Conservation (phyloP, 1,139 yeast genomes). For the Saccharomyces hybrid region DNA sequence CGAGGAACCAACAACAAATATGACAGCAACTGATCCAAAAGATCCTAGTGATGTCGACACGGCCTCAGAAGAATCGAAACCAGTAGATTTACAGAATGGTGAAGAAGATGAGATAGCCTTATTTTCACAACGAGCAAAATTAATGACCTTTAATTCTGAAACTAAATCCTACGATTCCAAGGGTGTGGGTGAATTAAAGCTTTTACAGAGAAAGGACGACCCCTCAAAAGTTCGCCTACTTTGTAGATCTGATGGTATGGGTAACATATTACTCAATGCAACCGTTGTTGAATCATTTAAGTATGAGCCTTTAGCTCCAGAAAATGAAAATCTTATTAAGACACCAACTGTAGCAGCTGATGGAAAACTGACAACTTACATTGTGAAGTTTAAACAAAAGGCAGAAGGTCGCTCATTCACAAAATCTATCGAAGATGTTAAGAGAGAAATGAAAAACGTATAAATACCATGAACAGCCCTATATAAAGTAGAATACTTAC, state of each 20-base stretch:
- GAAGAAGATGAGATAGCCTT: slow-evolving; percentile 72
- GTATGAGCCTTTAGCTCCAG: slow-evolving; percentile 43
- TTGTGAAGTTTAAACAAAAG: slow-evolving; percentile 63
- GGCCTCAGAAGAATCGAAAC: slow-evolving; percentile 42
- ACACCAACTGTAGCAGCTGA: slow-evolving; percentile 48
- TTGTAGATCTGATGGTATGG: slow-evolving; percentile 83
- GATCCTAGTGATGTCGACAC: slow-evolving; percentile 41
- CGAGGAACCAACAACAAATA: slow-evolving; percentile 17
- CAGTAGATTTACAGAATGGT: slow-evolving; percentile 58
- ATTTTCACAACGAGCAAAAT: slow-evolving; percentile 63
- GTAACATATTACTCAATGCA: slow-evolving; percentile 68
- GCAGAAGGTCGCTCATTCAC: slow-evolving; percentile 61
- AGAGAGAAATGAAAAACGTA: slow-evolving; percentile 22
- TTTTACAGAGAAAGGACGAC: slow-evolving; percentile 49
- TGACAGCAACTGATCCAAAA: slow-evolving; percentile 35
- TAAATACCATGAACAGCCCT: background rate
- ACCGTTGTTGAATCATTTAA: slow-evolving; percentile 44
- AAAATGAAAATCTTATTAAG: slow-evolving; percentile 47
- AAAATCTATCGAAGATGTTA: slow-evolving; percentile 44
- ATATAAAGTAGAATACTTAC: background rate
- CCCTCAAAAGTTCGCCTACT: slow-evolving; percentile 61
- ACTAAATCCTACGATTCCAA: slow-evolving; percentile 46
- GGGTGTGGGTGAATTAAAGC: slow-evolving; percentile 79
- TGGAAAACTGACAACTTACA: slow-evolving; percentile 47
- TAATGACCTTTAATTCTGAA: slow-evolving; percentile 51